Evolutionary conservation across 2,329 filamentous ascomycete species (phyloP), one percentile per base, ranked within the genome.

Genomic region (Anisogramma anomala): DNA sequence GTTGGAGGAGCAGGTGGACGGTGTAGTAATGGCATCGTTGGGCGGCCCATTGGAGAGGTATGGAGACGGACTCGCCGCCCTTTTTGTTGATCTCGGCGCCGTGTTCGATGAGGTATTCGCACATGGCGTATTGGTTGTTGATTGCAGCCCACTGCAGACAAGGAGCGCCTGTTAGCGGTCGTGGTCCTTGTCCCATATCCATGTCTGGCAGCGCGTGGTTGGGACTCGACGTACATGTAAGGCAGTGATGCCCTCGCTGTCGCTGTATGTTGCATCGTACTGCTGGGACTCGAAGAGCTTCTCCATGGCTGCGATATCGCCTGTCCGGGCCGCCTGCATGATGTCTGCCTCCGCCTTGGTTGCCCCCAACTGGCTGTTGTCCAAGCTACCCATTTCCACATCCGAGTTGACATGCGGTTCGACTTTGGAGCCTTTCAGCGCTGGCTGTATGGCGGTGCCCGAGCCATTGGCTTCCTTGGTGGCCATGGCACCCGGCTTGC

Each of bases 121-220:
- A 95, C 69, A 96, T 87, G 51, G 85, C 84, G 66, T 89, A 93
- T 60, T 95, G 91, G 58, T 96, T 96, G 67, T 98, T 98, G 61
- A 98, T 96, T 27, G 93, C 86, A 34, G 91, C 91, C 91, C 91
- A 98, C 86, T 98, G 58, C 39, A 51, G 43, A 40, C 18, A 15
- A 18, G 1, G 31, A 23, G 37, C 32, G 23, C 43, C 19, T n/a
- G n/a, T 34, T 20, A 30, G 35, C 5, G 15, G 15, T 20, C 26
- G 28, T 22, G 11, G 1, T 14, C 7, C 3, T 15, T 20, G 34
- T 36, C 42, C 49, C 47, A 51, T 31, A 31, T 38, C 15, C 17
- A 51, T 31, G 33, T 38, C 15, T 20, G 13, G 17, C 11, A 18
- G 20, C 15, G 37, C 28, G 32, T 36, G 32, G 35, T 13, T 11